A percentile compares a stretch with the other conserved stretches of the same genome.
Evolutionary conservation across 2,329 filamentous ascomycete genomes (phyloP).

Genomic region (Rhinocladiella mackenziei): DNA sequence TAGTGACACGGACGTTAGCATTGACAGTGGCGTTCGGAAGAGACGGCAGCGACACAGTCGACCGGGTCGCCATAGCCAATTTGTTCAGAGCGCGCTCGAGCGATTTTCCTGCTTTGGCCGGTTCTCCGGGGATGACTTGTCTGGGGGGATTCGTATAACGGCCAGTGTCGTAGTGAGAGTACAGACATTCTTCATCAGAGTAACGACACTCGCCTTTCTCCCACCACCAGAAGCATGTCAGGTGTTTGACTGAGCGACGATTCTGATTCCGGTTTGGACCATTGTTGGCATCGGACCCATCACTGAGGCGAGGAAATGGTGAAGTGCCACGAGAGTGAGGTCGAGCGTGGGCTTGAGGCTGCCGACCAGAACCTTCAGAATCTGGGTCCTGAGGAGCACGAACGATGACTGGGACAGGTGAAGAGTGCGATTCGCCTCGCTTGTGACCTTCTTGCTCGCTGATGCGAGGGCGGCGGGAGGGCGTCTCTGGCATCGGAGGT

Average conservation of each 20-base stretch:
- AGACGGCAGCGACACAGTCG: conserved; percentile 13
- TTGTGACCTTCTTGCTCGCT: conserved; percentile 3
- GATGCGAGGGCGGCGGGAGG: conserved; percentile 13
- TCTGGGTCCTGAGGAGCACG: conserved; percentile 4
- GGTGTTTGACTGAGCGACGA: conserved; percentile 30
- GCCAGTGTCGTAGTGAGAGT: conserved; percentile 33
- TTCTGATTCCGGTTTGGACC: conserved; percentile 8
- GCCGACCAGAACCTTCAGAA: background rate
- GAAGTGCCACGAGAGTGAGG: conserved; percentile 10
- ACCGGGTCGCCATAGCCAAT: conserved; percentile 16
- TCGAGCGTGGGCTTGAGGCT: conserved; percentile 3
- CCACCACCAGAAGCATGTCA: conserved; percentile 35
- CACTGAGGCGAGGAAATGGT: conserved; percentile 5
- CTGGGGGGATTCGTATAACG: conserved; percentile 21
- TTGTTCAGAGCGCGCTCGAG: conserved; percentile 24
- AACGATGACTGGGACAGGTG: conserved; percentile 18
- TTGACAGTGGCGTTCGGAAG: background rate
- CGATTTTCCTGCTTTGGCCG: conserved; percentile 28
- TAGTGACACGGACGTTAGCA: background rate
- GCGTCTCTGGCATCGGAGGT: conserved; percentile 9
- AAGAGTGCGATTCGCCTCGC: conserved; percentile 20
- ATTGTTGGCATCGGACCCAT: conserved; percentile 1
- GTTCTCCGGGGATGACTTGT: conserved; percentile 22
- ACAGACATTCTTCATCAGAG: conserved; percentile 30
- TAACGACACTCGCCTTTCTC: conserved; percentile 30